A percentile compares a stretch with the other conserved stretches of the same genome.
Evolutionary conservation across 2,329 filamentous ascomycete species (phyloP).

Genomic region (Penicillium janthinellum): DNA sequence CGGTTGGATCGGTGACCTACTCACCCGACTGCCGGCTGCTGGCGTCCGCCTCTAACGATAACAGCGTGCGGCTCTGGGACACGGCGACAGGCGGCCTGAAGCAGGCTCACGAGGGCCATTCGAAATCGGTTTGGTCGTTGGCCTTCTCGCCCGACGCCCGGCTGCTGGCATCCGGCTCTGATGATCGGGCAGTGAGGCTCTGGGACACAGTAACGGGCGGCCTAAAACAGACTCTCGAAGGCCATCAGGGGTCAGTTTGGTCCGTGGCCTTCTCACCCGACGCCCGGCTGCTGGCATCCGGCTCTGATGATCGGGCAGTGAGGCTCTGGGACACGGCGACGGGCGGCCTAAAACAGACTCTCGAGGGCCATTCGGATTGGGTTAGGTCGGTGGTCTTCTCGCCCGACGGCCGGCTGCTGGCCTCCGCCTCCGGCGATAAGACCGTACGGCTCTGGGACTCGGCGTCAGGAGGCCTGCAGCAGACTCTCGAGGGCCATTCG

Average conservation of each 20-base stretch:
- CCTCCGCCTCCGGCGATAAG: too few species aligned
- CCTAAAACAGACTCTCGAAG: neutral
- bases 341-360: neutral
- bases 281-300: neutral
- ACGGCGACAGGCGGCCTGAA: neutral
- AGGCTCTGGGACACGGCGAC: neutral
- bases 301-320: neutral
- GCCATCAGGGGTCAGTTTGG: neutral
- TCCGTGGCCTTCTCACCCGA: neutral
- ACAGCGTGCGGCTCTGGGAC: too few species aligned
- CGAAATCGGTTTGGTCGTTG: neutral
- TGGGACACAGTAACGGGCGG: neutral
- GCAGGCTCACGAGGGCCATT: neutral
- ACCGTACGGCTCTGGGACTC: too few species aligned
- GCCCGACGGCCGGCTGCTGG: too few species aligned
- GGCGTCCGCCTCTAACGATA: too few species aligned
- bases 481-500: too few species aligned
- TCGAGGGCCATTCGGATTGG: neutral
- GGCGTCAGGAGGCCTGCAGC: too few species aligned
- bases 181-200: neutral
- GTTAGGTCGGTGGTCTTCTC: too few species aligned
- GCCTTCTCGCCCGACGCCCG: slow-evolving; percentile 9
- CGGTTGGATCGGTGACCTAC: too few species aligned
- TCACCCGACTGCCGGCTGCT: too few species aligned
- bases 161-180: neutral